Base-by-base conservation (phyloP, 805 yeast species). In the Starmera quercuum region DNA sequence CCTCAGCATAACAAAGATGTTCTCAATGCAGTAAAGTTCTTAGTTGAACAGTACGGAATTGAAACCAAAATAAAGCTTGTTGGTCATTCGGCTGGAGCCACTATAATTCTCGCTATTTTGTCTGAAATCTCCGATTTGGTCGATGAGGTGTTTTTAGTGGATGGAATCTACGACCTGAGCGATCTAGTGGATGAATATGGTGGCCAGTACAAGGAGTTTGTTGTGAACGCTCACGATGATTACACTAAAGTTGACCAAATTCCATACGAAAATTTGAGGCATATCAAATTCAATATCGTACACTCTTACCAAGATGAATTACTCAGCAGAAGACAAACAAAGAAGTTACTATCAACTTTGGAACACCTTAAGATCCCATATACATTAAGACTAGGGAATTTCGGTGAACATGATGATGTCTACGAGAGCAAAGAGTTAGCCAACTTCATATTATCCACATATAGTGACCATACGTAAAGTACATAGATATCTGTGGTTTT, bases 1-100 rank as follows among this genome's bases (percentile, higher is more conserved):
- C 95, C 95, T 0, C 44, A 35, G 5, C 87, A 79, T 49, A 35
- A 78, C 6, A 31, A 59, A 0, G 95, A 85, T 44, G 74, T 78
- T 3, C 31, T 64, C 0, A 34, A 31, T 0, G 82, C 74, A 0
- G 42, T 82, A 6, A 38, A 41, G 17, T 34, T 45, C 16, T 32
- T 57, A 4, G 32, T 39, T 7, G 17, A 36, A 7, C 42, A 49
- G 1, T 44, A 49, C 24, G 38, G 45, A 6, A 29, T 29, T 5
- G 22, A 20, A 4, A 20, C n/a, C 11, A 12, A 34, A 34, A 12
- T 22, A 31, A 54, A 56, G 3, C 41, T 76, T 0, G 61, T 73
- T 9, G 95, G 95, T 0, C 95, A 85, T 57, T 81, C 92, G 2
- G 92, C 77, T 5, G 95, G 95, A 3, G 84, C 88, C 2, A 75